Percentiles rank a stretch among this genome's conserved stretches.
phyloP scores from a whole-genome alignment of 179 eudicot species.

The Drosera spatulata region DNA sequence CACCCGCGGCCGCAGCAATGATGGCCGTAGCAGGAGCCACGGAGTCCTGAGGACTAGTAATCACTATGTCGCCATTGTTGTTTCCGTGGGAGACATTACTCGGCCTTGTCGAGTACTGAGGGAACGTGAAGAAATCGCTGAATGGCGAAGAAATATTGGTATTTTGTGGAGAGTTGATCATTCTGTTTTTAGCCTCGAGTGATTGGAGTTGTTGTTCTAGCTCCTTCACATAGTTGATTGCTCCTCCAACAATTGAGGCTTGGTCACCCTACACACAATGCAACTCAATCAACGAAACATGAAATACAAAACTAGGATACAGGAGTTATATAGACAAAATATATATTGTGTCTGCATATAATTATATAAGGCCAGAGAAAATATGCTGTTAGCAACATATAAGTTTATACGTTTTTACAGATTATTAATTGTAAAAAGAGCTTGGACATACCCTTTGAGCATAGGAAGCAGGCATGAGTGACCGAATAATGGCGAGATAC shows the following conservation, averaged over 20 bases:
- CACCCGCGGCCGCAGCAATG: slow-evolving; percentile 4
- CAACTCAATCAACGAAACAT: neutral
- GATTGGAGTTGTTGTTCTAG: slow-evolving; percentile 40
- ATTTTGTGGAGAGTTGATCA: neutral
- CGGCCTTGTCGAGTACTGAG: slow-evolving; percentile 19
- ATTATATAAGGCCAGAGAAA: too few species aligned
- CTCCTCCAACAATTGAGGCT: slow-evolving; percentile 60
- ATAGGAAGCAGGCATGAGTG: slow-evolving; percentile 39
- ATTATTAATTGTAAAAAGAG: neutral
- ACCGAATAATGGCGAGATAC: slow-evolving; percentile 33
- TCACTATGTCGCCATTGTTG: slow-evolving; percentile 9
- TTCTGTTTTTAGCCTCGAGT: slow-evolving; percentile 25
- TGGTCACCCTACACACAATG: slow-evolving; percentile 38
- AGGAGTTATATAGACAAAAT: too few species aligned
- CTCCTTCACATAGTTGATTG: slow-evolving; percentile 56
- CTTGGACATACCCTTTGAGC: slow-evolving; percentile 28
- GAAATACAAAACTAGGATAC: too few species aligned
- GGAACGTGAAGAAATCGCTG: slow-evolving; percentile 23
- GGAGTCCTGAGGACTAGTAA: slow-evolving; percentile 2
- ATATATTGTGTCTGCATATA: too few species aligned
- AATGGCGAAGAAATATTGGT: slow-evolving; percentile 10
- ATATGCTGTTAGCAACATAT: too few species aligned
- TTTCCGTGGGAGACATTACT: neutral
- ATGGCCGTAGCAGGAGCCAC: neutral
- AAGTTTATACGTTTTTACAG: too few species aligned